Evolutionary conservation across 1,139 yeast genomes (phyloP).

Genomic region (Ogataea hybrid): DNA sequence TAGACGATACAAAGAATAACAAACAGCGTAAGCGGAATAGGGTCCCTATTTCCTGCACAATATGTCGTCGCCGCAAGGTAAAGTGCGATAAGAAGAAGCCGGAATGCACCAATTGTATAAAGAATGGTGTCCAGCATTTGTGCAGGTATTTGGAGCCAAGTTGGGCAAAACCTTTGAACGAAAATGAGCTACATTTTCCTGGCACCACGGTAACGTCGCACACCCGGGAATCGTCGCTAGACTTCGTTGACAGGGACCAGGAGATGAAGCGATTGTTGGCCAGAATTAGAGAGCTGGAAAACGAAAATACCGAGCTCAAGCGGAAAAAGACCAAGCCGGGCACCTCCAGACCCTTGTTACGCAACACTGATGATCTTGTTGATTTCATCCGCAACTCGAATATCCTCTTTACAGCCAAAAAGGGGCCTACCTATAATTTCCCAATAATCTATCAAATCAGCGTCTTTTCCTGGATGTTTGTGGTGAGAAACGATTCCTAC

Average conservation of each 20-base stretch:
- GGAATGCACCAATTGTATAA: conserved; percentile 68
- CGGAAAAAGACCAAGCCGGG: conserved; percentile 3
- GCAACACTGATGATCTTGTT: conserved; percentile 29
- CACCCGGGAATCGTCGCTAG: neutral
- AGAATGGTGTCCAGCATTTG: conserved; percentile 70
- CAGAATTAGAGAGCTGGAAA: conserved; percentile 28
- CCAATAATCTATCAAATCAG: conserved; percentile 47
- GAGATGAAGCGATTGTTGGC: conserved; percentile 28
- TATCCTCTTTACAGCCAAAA: conserved; percentile 47
- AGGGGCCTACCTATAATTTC: conserved; percentile 34
- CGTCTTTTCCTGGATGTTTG: conserved; percentile 52
- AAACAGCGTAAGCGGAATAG: conserved; percentile 40
- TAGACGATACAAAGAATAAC: conserved; percentile 16
- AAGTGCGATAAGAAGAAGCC: conserved; percentile 67
- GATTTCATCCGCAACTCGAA: conserved; percentile 47
- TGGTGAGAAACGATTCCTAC: conserved; percentile 52
- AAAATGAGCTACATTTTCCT: conserved; percentile 27
- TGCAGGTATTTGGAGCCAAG: conserved; percentile 64
- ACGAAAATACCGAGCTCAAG: conserved; percentile 27
- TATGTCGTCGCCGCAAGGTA: conserved; percentile 47
- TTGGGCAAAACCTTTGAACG: conserved; percentile 43
- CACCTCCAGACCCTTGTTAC: conserved; percentile 13
- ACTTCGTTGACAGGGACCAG: conserved; percentile 2
- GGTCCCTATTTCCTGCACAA: conserved; percentile 46
- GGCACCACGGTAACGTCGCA: conserved; percentile 17